Percentiles rank a stretch among this genome's conserved stretches.
These are phyloP conservation scores for Alternaria gansuensis DNA, from an alignment of 2,329 filamentous ascomycete species.

Conservation along the genomic window DNA sequence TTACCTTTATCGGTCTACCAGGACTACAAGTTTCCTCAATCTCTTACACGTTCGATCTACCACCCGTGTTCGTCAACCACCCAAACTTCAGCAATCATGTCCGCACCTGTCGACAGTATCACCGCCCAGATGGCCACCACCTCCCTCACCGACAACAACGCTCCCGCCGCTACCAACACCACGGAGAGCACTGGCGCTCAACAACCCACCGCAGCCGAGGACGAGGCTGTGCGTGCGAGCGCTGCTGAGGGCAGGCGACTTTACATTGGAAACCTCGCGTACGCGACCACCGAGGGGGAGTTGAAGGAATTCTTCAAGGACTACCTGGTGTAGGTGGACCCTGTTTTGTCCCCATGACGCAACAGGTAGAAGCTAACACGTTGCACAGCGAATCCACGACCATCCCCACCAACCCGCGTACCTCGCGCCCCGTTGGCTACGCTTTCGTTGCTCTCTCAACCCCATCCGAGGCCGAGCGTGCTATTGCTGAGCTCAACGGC, in stretches of 20 bases:
- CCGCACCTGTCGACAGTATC: conserved; percentile 80
- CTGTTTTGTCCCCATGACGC: conserved; percentile 30
- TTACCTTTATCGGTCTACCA: conserved; percentile 53
- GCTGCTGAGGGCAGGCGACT: conserved; percentile 98
- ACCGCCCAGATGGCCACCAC: conserved; percentile 74
- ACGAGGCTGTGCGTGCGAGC: conserved; percentile 93
- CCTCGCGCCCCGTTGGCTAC: conserved; percentile 97
- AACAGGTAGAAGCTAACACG: conserved; percentile 33
- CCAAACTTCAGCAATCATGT: conserved; percentile 75
- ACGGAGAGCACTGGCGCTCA: conserved; percentile 61
- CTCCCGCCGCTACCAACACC: conserved; percentile 36
- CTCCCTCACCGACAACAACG: conserved; percentile 64
- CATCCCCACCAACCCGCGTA: conserved; percentile 99
- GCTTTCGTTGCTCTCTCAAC: conserved; percentile 98
- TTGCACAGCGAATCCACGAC: conserved; percentile 88
- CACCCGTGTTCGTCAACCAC: conserved; percentile 65
- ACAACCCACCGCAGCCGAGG: conserved; percentile 77
- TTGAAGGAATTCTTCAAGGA: conserved; percentile 99
- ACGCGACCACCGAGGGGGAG: conserved; percentile 99
- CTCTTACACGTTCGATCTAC: conserved; percentile 39
- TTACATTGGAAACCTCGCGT: conserved; percentile 99
- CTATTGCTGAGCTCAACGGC: conserved; percentile 90
- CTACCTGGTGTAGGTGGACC: conserved; percentile 90
- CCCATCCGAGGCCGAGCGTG: conserved; percentile 91
- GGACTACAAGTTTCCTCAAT: conserved; percentile 57